Evolutionary conservation across 306 rosid species (phyloP), one percentile per base, ranked within the genome.

Genomic region (Vigna mungo): DNA sequence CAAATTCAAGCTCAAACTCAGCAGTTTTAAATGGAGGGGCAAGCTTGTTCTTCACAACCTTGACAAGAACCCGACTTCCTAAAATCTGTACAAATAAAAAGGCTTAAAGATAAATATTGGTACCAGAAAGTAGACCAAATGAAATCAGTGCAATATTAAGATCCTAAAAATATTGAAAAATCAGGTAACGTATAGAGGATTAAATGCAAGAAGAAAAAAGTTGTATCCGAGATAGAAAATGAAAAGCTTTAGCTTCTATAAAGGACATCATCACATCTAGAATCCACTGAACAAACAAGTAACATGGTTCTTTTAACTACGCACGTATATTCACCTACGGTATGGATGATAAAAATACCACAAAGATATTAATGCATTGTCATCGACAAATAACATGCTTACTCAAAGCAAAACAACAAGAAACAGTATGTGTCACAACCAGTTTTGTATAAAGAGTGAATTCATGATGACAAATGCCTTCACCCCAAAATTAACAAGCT

Each of bases 1-100:
- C 98, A 86, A 90, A 92, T 90, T 90, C 90, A 11, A 95, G 95
- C 87, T 95, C 98, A 49, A 95, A 85, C 72, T 85, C 89, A 1
- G 89, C 97, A 13, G 86, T 87, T 84, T 76, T 91, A 80, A 89
- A 92, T 13, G 98, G 98, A 76, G 98, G 96, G 71, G 96, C 98
- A 18, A 88, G 97, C 87, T 95, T 95, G 88, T 95, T 95, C 85
- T 95, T 95, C 80, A 95, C 97, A 56, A 95, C 86, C 89, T 95
- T 95, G 69, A 92, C 98, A 55, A 81, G 85, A 83, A 95, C 76
- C 84, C 88, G 91, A 80, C 89, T 95, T 68, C 98, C 98, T 51
- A 92, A 2, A 13, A 83, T 72, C 98, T 94, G 85, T 81, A 86
- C 37, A 34, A 9, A 72, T 34, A 82, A 76, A 71, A 52, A 53